These are phyloP conservation scores for Panellus pusillus DNA, from an alignment of 768 basidiomycete species.

Conservation along the genomic window DNA sequence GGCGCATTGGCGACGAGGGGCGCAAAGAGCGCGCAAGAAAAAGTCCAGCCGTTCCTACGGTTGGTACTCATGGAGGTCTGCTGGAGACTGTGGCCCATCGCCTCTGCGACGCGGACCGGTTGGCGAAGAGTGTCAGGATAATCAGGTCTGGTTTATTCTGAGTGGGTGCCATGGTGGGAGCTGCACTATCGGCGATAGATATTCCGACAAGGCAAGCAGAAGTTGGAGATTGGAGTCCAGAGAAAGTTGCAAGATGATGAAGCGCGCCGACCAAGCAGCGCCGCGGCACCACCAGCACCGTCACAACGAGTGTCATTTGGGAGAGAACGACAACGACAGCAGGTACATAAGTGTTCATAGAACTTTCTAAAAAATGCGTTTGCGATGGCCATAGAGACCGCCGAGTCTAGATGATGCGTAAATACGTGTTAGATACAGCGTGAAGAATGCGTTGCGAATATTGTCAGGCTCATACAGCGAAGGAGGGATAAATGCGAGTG, in stretches of 20 bases:
- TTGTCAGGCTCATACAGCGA: slow-evolving; percentile 7
- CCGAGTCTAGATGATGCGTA: not conserved
- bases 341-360: not conserved
- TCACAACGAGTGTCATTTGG: no score
- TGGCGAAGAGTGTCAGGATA: slow-evolving; percentile 87
- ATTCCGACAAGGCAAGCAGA: no score
- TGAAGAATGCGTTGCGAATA: not conserved
- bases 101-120: slow-evolving; percentile 94
- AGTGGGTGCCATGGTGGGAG: slow-evolving; percentile 29
- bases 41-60: slow-evolving; percentile 96
- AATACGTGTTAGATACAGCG: not conserved
- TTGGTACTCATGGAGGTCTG: slow-evolving; percentile 91
- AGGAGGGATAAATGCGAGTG: slow-evolving; percentile 19
- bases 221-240: no score
- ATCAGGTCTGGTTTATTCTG: slow-evolving; percentile 87
- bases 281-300: no score
- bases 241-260: no score
- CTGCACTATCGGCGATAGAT: no score
- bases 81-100: slow-evolving; percentile 89
- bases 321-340: no score
- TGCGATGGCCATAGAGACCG: not conserved
- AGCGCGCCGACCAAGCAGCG: no score
- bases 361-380: not conserved
- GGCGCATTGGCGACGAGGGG: slow-evolving; percentile 94
- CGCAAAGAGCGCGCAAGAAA: slow-evolving; percentile 92